Evolutionary conservation across 164 flowering plant species (phyloP), one percentile per base, ranked within the genome.

Genomic region (Euptelea pleiosperma): DNA sequence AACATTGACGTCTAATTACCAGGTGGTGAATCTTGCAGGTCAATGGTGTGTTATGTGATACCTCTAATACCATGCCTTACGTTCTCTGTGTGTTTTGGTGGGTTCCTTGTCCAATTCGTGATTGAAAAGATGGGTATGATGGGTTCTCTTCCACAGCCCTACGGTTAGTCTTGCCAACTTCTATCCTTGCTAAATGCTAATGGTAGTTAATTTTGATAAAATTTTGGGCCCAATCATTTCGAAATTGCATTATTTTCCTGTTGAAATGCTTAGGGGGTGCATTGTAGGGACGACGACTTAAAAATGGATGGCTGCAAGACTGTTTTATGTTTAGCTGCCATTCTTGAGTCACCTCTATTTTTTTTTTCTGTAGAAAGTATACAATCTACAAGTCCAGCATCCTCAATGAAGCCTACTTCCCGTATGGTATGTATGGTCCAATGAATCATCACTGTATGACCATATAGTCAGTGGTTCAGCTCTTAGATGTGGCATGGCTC

Each of bases 111-210:
- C 40, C 93, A 76, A 67, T 90, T 93, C 68, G 48, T 90, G 74
- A 78, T 85, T 57, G 99, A 93, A 82, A 93, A 86, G 88, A 90
- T 86, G 91, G 97, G 99, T 11, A 90, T 90, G 97, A 88, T 89
- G 85, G 99, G 99, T 31, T 75, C 96, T 57, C 74, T 83, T 73
- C 93, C 95, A 51, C 82, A 82, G 21, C 96, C 99, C 8, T 90
- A 79, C 73, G 99, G 99, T 90, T 63, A 77, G 97, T 80, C n/a
- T 65, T 58, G 29, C 30, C 19, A 21, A 21, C 37, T 21, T 37
- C 34, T 22, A 26, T 43, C 54, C 37, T 55, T 61, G 39, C 59
- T 14, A 7, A n/a, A 49, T 61, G 39, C 59, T 48, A 30, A 29
- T 57, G 33, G 14, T 57, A 15, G 51, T 56, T 61, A 44, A 51